Conservation (phyloP, 352 stramenopile species). For the Globisporangium iwayamae region DNA sequence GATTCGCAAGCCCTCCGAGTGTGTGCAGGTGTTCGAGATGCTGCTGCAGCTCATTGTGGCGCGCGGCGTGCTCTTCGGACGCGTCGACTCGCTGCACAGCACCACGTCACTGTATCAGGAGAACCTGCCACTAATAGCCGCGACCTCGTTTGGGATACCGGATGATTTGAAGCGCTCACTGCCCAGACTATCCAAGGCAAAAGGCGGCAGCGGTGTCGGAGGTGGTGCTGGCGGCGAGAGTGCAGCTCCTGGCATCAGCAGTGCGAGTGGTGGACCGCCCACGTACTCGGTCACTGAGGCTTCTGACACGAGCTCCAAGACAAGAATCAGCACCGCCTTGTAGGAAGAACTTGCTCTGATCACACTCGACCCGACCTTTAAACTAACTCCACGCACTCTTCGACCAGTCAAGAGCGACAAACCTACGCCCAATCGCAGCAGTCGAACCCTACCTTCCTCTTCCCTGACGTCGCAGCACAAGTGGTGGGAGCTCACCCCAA, state of each 20-base stretch:
- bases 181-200: background rate
- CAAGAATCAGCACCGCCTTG: background rate
- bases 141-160: constrained; percentile 5
- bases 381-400: no score
- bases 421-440: no score
- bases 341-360: background rate
- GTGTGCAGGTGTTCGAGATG: constrained; percentile 48
- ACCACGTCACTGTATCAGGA: constrained; percentile 29
- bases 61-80: constrained; percentile 23
- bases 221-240: background rate
- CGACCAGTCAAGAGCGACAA: no score
- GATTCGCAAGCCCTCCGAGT: constrained; percentile 25
- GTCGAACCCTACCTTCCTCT: no score
- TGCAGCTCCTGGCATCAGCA: background rate
- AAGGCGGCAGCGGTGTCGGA: background rate
- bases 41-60: constrained; percentile 49
- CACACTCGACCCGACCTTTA: background rate
- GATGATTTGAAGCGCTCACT: background rate
- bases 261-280: background rate
- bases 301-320: constrained; percentile 9
- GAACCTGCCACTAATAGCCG: constrained; percentile 32
- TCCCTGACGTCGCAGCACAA: no score
- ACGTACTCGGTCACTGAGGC: constrained; percentile 12
- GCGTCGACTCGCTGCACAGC: constrained; percentile 21
- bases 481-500: no score